Evolutionary conservation across 2,329 filamentous ascomycete species (phyloP).

Genomic region (Emergomyces pasteurianus): DNA sequence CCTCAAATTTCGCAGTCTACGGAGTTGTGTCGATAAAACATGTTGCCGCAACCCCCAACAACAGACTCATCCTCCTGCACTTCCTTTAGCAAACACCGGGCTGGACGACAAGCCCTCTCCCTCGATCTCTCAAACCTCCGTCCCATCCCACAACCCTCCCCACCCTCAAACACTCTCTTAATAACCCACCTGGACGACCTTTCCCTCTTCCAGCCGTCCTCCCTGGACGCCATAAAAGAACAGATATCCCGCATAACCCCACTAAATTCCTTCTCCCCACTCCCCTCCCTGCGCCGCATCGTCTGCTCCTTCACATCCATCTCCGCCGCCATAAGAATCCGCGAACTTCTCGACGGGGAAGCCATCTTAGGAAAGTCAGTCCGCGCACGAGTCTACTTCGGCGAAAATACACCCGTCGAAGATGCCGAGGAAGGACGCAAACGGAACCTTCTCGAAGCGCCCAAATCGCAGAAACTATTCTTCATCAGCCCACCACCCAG

Average conservation of each 20-base stretch:
- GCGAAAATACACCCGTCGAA: slow-evolving; percentile 35
- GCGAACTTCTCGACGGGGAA: slow-evolving; percentile 31
- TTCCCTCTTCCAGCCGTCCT: slow-evolving; percentile 34
- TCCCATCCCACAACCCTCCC: slow-evolving; percentile 32
- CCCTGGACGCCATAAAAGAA: slow-evolving; percentile 31
- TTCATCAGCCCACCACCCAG: slow-evolving; percentile 54
- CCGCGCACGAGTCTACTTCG: slow-evolving; percentile 41
- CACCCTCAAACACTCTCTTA: slow-evolving; percentile 40
- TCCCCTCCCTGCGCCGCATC: slow-evolving; percentile 39
- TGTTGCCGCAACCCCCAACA: not conserved
- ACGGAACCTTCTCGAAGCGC: slow-evolving; percentile 41
- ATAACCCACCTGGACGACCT: slow-evolving; percentile 38
- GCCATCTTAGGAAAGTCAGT: slow-evolving; percentile 21
- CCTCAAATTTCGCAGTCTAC: not conserved
- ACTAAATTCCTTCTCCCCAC: slow-evolving; percentile 40
- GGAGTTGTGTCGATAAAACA: not conserved
- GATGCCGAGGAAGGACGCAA: slow-evolving; percentile 23
- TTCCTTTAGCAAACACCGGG: slow-evolving; percentile 15
- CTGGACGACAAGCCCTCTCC: slow-evolving; percentile 27
- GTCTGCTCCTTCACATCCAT: slow-evolving; percentile 37
- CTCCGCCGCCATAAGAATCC: slow-evolving; percentile 31
- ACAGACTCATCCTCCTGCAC: slow-evolving; percentile 11
- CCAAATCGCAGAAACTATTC: slow-evolving; percentile 50
- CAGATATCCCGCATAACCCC: slow-evolving; percentile 31
- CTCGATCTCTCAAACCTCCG: slow-evolving; percentile 37